Base-by-base conservation (phyloP, 345 rosid genomes). In the Populus euphratica region DNA sequence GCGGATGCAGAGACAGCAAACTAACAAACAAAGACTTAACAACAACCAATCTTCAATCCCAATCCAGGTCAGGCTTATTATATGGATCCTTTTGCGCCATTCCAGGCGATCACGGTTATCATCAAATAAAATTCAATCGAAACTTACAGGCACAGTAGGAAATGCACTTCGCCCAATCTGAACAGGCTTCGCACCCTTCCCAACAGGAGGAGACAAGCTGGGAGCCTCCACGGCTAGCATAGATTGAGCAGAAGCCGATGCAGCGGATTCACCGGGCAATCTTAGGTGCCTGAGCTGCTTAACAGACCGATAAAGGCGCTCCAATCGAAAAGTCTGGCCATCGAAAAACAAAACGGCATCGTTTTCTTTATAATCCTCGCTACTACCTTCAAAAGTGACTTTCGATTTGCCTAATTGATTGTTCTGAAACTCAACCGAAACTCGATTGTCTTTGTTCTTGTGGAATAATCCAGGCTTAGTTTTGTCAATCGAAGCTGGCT, bases 401-500 rank as follows among this genome's bases (percentile, higher is more conserved):
- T 90, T 92, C 43, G 93, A 86, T 76, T 89, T 93, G 69, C 98
- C 93, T 52, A 73, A 77, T 84, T 93, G 95, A 81, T 90, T 93
- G 61, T 92, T 93, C 47, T 92, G 97, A 78, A 94, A 94, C 82
- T 91, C 97, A 54, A 89, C 93, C 14, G 96, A 85, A 68, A 91
- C 98, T 83, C 96, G 85, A 25, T 86, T 91, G 43, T 90, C 93
- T 78, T 90, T 92, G 59, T 87, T 94, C 87, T 89, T 92, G 70
- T 87, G 94, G 77, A 94, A 8, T 17, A 86, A 81, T 59, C 91
- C 98, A 5, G 87, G 83, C 87, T 93, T 91, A 0, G 79, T 86
- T 88, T 92, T 92, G 66, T 94, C 97, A 20, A 94, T 90, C 11
- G 97, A 94, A 54, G 98, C 94, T 3, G 98, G 97, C 82, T 91